phyloP scores from a whole-genome alignment of 306 rosid genomes.

The Prunus padus region DNA sequence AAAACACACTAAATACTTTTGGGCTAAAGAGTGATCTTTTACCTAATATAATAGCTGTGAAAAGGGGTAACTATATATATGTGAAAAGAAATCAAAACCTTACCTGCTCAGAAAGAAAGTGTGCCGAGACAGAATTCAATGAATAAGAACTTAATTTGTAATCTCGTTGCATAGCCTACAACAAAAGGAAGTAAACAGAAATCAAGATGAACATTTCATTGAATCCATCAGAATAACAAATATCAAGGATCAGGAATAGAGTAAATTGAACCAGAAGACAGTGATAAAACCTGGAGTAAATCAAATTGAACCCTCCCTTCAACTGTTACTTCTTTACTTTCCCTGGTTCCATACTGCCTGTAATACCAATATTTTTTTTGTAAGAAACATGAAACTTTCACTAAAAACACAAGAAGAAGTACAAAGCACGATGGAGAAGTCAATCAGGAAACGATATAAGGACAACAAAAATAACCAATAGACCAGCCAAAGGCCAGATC shows the following conservation, averaged over 20 bases:
- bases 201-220: constrained; percentile 23
- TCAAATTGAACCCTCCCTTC: constrained; percentile 99
- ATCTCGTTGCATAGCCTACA: constrained; percentile 88
- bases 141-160: constrained; percentile 95
- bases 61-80: constrained; percentile 17
- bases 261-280: constrained; percentile 24
- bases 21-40: not conserved
- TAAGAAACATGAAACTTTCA: not conserved
- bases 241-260: constrained; percentile 13
- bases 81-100: constrained; percentile 15
- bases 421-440: not conserved
- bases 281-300: constrained; percentile 78
- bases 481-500: not conserved
- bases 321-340: constrained; percentile 86
- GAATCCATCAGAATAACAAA: constrained; percentile 4
- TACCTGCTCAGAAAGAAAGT: constrained; percentile 97
- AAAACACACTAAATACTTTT: not conserved
- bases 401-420: not conserved
- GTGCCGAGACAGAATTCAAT: constrained; percentile 91
- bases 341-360: constrained; percentile 95
- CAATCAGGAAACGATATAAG: not conserved
- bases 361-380: constrained; percentile 20
- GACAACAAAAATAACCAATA: not conserved
- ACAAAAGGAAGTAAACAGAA: constrained; percentile 21
- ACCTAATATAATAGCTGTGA: not conserved